phyloP scores from a whole-genome alignment of 345 rosid genomes.

The Camelina neglecta region DNA sequence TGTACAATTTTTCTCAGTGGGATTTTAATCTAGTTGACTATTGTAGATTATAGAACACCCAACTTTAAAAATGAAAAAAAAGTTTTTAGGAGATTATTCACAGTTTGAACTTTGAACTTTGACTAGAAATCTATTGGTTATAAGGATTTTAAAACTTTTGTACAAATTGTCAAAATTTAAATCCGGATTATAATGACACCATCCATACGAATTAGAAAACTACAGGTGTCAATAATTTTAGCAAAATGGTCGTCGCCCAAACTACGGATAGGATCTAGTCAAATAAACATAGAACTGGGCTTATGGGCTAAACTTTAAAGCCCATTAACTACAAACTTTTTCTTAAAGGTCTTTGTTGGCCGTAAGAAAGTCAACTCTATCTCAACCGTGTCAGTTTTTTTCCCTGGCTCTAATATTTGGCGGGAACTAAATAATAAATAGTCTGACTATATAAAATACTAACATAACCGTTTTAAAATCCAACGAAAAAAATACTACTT shows the following conservation, averaged over 20 bases:
- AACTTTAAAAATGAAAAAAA: too few relatives aligned
- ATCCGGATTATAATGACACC: too few relatives aligned
- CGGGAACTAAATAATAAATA: constrained; percentile 31
- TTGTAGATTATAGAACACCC: neutral
- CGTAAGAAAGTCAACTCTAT: constrained; percentile 1
- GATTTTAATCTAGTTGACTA: neutral
- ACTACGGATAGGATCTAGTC: neutral
- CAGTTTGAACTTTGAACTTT: too few relatives aligned
- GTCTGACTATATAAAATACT: neutral
- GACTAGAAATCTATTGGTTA: too few relatives aligned
- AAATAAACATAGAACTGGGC: too few relatives aligned
- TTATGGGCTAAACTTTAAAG: neutral
- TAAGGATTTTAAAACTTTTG: too few relatives aligned
- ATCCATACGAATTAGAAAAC: too few relatives aligned
- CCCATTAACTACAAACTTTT: constrained; percentile 6
- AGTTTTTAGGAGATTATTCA: too few relatives aligned
- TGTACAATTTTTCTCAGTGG: neutral
- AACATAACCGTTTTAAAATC: neutral
- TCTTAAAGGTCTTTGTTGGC: neutral
- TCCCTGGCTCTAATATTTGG: constrained; percentile 41
- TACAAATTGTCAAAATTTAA: too few relatives aligned
- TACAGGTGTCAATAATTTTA: too few relatives aligned
- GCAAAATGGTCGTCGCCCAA: neutral
- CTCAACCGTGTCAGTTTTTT: constrained; percentile 23
- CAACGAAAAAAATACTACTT: neutral